These are phyloP conservation scores for Jasminum sambac DNA, from an alignment of 257 asterid species.

Conservation along the genomic window DNA sequence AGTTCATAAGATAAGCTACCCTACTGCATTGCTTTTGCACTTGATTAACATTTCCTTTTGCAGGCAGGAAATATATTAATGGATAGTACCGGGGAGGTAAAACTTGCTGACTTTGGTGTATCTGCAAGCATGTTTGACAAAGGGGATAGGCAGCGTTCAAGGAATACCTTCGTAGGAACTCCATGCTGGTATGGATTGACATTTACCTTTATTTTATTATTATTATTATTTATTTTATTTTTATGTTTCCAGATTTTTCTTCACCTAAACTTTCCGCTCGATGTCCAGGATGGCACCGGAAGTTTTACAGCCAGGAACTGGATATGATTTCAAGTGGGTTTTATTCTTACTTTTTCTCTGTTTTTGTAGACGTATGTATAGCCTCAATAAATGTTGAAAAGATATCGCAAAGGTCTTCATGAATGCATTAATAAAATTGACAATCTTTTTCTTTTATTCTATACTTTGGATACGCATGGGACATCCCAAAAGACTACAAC, in stretches of 20 bases:
- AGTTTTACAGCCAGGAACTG: slow-evolving; percentile 98
- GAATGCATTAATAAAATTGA: slow-evolving; percentile 20
- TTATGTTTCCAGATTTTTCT: slow-evolving; percentile 2
- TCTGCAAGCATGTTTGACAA: slow-evolving; percentile 95
- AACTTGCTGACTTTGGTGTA: slow-evolving; percentile 99
- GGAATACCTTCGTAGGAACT: slow-evolving; percentile 99
- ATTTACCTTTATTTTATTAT: slow-evolving; percentile 17
- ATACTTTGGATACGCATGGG: slow-evolving; percentile 8
- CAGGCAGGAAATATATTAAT: slow-evolving; percentile 98
- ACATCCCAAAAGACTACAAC: not conserved
- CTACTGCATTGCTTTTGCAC: slow-evolving; percentile 16
- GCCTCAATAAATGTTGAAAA: slow-evolving; percentile 22
- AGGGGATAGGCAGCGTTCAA: slow-evolving; percentile 95
- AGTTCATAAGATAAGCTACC: slow-evolving; percentile 11
- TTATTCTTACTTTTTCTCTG: slow-evolving; percentile 12
- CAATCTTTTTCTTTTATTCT: slow-evolving; percentile 11
- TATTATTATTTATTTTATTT: too few relatives aligned
- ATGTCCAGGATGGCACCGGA: slow-evolving; percentile 98
- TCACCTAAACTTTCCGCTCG: slow-evolving; percentile 15
- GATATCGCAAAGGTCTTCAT: slow-evolving; percentile 22
- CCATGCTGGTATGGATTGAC: slow-evolving; percentile 82
- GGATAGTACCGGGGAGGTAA: slow-evolving; percentile 82
- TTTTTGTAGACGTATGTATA: slow-evolving; percentile 25
- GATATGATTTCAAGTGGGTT: slow-evolving; percentile 97
- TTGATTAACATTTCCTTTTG: slow-evolving; percentile 25